phyloP scores from a whole-genome alignment of 1,139 yeast genomes.

The Yamadazyma dushanensis region DNA sequence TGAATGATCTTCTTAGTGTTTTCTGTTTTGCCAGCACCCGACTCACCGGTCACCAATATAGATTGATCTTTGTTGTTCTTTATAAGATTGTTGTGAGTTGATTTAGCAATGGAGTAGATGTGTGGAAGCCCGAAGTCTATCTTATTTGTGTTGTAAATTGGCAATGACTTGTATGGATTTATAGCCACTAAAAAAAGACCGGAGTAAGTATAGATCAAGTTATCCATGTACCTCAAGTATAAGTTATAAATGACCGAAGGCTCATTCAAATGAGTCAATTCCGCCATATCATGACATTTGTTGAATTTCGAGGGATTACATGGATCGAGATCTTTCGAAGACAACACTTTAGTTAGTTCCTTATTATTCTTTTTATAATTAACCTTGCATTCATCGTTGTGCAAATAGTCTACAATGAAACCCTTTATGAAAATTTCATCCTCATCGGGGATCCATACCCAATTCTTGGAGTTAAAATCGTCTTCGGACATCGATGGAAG shows the following conservation, averaged over 20 bases:
- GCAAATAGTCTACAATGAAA: slow-evolving; percentile 55
- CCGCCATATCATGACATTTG: slow-evolving; percentile 93
- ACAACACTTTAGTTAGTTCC: slow-evolving; percentile 36
- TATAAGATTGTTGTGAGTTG: slow-evolving; percentile 76
- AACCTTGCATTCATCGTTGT: slow-evolving; percentile 52
- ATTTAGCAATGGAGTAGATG: slow-evolving; percentile 88
- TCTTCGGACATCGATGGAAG: slow-evolving; percentile 24
- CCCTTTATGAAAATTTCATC: slow-evolving; percentile 68
- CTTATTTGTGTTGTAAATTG: slow-evolving; percentile 68
- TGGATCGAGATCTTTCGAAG: slow-evolving; percentile 53
- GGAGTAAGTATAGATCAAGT: slow-evolving; percentile 70
- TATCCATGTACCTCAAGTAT: slow-evolving; percentile 72
- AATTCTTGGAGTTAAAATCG: slow-evolving; percentile 54
- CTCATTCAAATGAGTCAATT: slow-evolving; percentile 88
- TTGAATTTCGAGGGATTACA: slow-evolving; percentile 93
- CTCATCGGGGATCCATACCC: slow-evolving; percentile 87
- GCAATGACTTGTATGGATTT: slow-evolving; percentile 80
- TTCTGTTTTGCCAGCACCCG: slow-evolving; percentile 98
- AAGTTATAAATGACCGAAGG: slow-evolving; percentile 89
- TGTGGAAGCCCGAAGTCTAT: slow-evolving; percentile 65
- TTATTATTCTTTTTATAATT: slow-evolving; percentile 46
- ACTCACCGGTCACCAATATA: slow-evolving; percentile 94
- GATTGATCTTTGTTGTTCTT: slow-evolving; percentile 78
- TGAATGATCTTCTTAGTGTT: slow-evolving; percentile 96
- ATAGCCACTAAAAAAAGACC: slow-evolving; percentile 95